Base-by-base conservation (phyloP, 2,329 filamentous ascomycete genomes). In the Colletotrichum somersetense region DNA sequence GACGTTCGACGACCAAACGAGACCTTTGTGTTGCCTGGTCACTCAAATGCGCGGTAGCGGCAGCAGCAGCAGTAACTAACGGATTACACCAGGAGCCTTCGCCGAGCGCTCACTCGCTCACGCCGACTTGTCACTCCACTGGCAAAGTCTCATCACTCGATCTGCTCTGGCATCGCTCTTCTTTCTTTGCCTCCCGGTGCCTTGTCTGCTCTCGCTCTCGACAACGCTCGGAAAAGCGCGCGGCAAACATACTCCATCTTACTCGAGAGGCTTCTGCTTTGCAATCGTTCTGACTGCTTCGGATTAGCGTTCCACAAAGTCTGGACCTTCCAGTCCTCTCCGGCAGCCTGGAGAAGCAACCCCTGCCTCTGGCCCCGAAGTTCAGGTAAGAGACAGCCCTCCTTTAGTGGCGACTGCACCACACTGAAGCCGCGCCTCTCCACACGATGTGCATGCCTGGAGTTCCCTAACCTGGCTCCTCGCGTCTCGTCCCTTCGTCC, bases 401-500 rank as follows among this genome's bases (percentile, higher is more conserved):
- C 57, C 58, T 67, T 66, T 58, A 73, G 68, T 73, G 68, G 63
- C 68, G 53, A 73, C 40, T 67, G 59, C 48, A 73, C 63, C 63
- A 62, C 59, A 5, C 30, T 48, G 59, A 64, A 69, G 66, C 55
- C 55, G 66, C 66, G 69, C 53, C 66, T 69, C 69, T 69, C 69
- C 69, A 72, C 69, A 65, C 66, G 69, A 72, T 72, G 30, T 72
- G 59, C 69, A 69, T 69, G 59, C 59, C 55, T 63, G 57, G 67
- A 62, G 50, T 66, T 62, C 62, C 67, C 67, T 71, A 62, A 58
- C 40, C 57, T 65, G 40, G 62, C 57, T 62, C 55, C 69, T 72
- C 69, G 69, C 69, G 69, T 64, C 59, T 72, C 55, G 71, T 64
- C 61, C 38, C 68, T 61, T 71, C 68, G 62, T 73, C 66, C 63